phyloP scores from a whole-genome alignment of 2,329 filamentous ascomycete species.

The Onygenales sp. region DNA sequence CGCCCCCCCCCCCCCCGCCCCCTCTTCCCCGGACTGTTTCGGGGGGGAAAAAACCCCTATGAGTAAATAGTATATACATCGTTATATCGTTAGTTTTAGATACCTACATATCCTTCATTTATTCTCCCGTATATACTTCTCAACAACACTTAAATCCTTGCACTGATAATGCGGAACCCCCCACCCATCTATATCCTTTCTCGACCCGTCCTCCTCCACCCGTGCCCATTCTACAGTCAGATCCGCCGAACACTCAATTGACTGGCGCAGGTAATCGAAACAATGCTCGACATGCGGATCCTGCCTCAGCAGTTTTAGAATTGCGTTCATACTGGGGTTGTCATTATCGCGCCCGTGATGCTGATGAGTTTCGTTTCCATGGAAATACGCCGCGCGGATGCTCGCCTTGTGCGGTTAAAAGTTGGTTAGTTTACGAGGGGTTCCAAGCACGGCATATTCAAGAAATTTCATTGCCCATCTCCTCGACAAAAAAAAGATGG shows the following conservation, averaged over 20 bases:
- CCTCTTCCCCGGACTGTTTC: too few species aligned
- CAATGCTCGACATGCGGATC: constrained; percentile 3
- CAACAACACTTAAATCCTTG: background rate
- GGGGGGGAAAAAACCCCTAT: too few species aligned
- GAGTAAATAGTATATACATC: too few species aligned
- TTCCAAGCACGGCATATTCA: background rate
- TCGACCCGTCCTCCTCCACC: background rate
- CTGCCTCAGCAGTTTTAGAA: background rate
- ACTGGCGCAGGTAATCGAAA: constrained; percentile 9
- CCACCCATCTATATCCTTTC: background rate
- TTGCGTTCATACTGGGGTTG: background rate
- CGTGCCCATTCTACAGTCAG: constrained; percentile 9
- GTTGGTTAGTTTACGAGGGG: too few species aligned
- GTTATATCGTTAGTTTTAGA: too few species aligned
- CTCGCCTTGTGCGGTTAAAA: background rate
- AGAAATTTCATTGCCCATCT: background rate
- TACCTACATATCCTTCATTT: background rate
- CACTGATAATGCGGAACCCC: background rate
- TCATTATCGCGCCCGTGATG: background rate
- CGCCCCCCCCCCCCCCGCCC: too few species aligned
- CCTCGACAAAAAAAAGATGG: background rate
- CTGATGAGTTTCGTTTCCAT: background rate
- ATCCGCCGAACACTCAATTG: constrained; percentile 10
- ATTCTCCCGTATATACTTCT: background rate
- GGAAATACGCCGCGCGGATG: background rate